These are phyloP conservation scores for Aspergillus tubingensis DNA, from an alignment of 2,329 filamentous ascomycete genomes.

Conservation along the genomic window DNA sequence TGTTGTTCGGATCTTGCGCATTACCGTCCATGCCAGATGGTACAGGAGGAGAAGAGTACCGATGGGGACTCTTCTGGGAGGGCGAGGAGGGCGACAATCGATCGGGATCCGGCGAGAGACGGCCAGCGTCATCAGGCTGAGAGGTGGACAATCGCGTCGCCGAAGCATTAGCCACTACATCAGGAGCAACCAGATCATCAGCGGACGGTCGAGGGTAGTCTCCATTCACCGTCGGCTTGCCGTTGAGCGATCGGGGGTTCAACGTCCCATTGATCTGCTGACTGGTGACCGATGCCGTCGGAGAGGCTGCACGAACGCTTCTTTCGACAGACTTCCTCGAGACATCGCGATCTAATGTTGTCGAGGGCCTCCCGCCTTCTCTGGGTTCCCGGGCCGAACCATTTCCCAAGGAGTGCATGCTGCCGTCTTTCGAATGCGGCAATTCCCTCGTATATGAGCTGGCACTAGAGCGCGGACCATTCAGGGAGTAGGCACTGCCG, in stretches of 20 bases:
- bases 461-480: constrained; percentile 56
- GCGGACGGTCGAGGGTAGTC: constrained; percentile 32
- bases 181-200: constrained; percentile 33
- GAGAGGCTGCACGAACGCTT: constrained; percentile 29
- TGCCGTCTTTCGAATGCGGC: constrained; percentile 45
- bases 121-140: constrained; percentile 34
- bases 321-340: constrained; percentile 32
- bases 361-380: constrained; percentile 32
- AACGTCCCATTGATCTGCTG: constrained; percentile 33
- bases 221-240: constrained; percentile 36
- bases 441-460: constrained; percentile 47
- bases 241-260: constrained; percentile 28
- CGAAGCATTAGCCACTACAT: constrained; percentile 31
- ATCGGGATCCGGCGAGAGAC: constrained; percentile 34
- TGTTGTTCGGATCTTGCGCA: constrained; percentile 56
- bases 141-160: constrained; percentile 38
- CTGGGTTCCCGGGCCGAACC: constrained; percentile 36
- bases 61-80: constrained; percentile 32
- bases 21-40: constrained; percentile 58
- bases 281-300: constrained; percentile 24
- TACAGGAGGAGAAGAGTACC: constrained; percentile 51
- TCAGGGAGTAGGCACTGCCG: constrained; percentile 62
- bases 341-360: constrained; percentile 28
- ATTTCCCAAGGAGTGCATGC: constrained; percentile 52
- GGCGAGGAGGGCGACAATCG: constrained; percentile 31